Evolutionary conservation across 2,329 filamentous ascomycete genomes (phyloP), one percentile per base, ranked within the genome.

Genomic region (Acephala macrosclerotiorum): DNA sequence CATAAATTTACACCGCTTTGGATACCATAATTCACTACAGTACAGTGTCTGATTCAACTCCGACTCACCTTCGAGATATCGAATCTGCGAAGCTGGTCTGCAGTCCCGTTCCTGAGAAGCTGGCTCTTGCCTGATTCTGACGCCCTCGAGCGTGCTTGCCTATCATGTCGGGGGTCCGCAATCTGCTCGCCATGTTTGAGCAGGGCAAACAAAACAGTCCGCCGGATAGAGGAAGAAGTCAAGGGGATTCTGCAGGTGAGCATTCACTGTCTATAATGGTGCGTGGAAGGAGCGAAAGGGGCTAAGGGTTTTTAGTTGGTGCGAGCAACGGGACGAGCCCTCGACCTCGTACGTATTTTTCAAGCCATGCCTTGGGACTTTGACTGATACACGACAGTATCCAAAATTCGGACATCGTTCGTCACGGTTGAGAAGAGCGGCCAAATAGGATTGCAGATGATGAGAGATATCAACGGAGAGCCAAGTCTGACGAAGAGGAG

Each of bases 161-260:
- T 65, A 71, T 64, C n/a, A 75, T 74, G 71, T 69, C 71, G 25
- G 69, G 71, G 63, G 73, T 77, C 26, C 71, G 88, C 86, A 92
- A 91, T 80, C 87, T 94, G 71, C 85, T 90, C 73, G 91, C 91
- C 75, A 93, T 92, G 85, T 94, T 94, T 77, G 91, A 66, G 51
- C 40, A 94, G 83, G 87, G 88, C 77, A 91, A 88, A 79, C 87
- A 85, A 77, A 82, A 83, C 70, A 71, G 69, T 61, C 74, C 73
- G 20, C 72, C 73, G 60, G 89, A 91, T 69, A 84, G 91, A 81
- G 91, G 91, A 67, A 85, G 91, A 77, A 91, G 89, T 65, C 90
- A 90, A 61, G 87, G 84, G 68, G 79, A 79, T 68, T 79, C 79
- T 67, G 77, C 70, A 71, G 77, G 83, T 86, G 79, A 78, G 80